Conservation (phyloP, 768 basidiomycete species). For the Leccinellum rugosiceps region DNA sequence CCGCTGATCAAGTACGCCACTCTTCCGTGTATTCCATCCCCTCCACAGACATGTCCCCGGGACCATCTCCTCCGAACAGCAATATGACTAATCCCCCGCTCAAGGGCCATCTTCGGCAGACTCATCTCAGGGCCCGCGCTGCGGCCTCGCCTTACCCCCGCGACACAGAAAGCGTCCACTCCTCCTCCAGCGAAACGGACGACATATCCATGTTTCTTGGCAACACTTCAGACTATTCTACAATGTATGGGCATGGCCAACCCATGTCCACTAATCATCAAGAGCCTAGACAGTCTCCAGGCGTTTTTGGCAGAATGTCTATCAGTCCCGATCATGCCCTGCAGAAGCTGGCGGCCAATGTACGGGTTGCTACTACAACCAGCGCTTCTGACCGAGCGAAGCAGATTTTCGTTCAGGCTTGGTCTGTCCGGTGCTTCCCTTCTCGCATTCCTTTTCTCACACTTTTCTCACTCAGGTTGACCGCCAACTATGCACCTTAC, state of each 20-base stretch:
- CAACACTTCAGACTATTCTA: slow-evolving; percentile 58
- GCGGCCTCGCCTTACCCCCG: slow-evolving; percentile 84
- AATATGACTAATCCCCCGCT: slow-evolving; percentile 72
- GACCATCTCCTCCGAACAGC: slow-evolving; percentile 72
- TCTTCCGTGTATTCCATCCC: slow-evolving; percentile 42
- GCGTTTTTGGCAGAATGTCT: slow-evolving; percentile 74
- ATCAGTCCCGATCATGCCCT: slow-evolving; percentile 73
- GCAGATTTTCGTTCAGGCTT: slow-evolving; percentile 90
- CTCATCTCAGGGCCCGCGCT: slow-evolving; percentile 75
- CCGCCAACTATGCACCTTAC: slow-evolving; percentile 86
- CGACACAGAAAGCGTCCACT: slow-evolving; percentile 82
- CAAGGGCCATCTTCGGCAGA: slow-evolving; percentile 72
- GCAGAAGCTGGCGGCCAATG: slow-evolving; percentile 84
- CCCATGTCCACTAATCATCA: slow-evolving; percentile 39
- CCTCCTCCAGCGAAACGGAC: slow-evolving; percentile 86
- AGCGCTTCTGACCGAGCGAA: slow-evolving; percentile 90
- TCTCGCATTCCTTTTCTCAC: slow-evolving; percentile 18
- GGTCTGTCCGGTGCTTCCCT: slow-evolving; percentile 48
- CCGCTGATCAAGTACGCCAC: slow-evolving; percentile 43
- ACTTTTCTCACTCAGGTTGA: slow-evolving; percentile 56
- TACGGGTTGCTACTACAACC: slow-evolving; percentile 85
- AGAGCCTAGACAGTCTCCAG: slow-evolving; percentile 59
- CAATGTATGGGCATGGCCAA: slow-evolving; percentile 53
- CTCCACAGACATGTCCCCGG: slow-evolving; percentile 41
- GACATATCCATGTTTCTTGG: slow-evolving; percentile 77